These are phyloP conservation scores for Pulveroboletus sp. DNA, from an alignment of 768 basidiomycete species.

Conservation along the genomic window DNA sequence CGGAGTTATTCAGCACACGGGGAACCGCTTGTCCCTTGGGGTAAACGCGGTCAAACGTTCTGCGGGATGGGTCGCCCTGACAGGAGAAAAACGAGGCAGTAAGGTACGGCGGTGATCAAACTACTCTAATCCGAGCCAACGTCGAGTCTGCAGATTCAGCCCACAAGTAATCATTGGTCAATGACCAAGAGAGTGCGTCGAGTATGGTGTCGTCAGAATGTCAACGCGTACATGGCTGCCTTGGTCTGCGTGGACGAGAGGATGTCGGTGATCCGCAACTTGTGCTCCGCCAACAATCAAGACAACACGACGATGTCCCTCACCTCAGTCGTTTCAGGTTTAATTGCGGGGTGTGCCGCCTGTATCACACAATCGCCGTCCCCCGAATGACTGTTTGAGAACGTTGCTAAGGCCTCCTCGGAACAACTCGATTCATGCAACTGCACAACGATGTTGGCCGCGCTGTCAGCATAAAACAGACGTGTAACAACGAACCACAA, in stretches of 20 bases:
- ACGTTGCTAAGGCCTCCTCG: conserved; percentile 3
- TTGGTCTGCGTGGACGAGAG: not conserved
- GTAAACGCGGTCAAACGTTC: not conserved
- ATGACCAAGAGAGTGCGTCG: not conserved
- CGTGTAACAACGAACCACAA: conserved; percentile 11
- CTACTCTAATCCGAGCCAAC: not conserved
- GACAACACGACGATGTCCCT: conserved; percentile 19
- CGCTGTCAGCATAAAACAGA: not conserved
- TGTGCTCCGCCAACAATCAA: conserved; percentile 16
- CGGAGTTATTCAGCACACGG: not conserved
- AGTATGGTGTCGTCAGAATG: not conserved
- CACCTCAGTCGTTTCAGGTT: conserved; percentile 7
- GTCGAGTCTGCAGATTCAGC: too few relatives aligned
- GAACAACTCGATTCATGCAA: conserved; percentile 7
- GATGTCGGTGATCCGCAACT: not conserved
- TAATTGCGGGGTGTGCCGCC: conserved; percentile 12
- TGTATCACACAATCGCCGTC: not conserved
- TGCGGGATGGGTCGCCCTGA: not conserved
- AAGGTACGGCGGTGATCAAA: not conserved
- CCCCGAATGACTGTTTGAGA: conserved; percentile 3
- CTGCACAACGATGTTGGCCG: not conserved
- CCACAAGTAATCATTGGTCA: too few relatives aligned
- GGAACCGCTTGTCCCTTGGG: not conserved
- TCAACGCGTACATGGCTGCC: not conserved
- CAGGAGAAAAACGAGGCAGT: too few relatives aligned